A percentile compares a stretch with the other conserved stretches of the same genome.
Conservation (phyloP, 2,329 filamentous ascomycete species). For the Lachnellula arida region DNA sequence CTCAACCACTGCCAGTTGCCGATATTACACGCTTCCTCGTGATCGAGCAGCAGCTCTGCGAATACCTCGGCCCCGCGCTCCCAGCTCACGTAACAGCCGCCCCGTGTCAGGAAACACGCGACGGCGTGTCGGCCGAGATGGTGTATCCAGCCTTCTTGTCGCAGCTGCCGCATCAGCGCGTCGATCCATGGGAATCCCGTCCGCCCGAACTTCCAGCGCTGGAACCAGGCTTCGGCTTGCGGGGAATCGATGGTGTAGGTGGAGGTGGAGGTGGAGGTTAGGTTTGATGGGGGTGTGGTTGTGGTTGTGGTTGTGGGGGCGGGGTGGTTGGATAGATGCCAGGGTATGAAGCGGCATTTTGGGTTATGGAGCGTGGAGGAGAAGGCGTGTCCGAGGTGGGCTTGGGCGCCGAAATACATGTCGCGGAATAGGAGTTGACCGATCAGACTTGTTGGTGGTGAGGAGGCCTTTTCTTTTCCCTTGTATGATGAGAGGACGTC, state of each 20-base stretch:
- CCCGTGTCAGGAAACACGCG: conserved; percentile 74
- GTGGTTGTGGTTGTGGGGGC: conserved; percentile 44
- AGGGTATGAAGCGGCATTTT: conserved; percentile 69
- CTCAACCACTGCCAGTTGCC: conserved; percentile 78
- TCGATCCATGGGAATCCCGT: conserved; percentile 82
- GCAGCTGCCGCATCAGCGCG: conserved; percentile 71
- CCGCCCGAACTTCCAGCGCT: conserved; percentile 61
- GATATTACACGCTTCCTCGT: conserved; percentile 67
- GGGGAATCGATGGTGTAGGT: conserved; percentile 59
- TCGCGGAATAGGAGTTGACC: conserved; percentile 74
- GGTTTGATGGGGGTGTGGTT: conserved; percentile 37
- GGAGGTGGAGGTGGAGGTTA: conserved; percentile 42
- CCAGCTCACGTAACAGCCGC: conserved; percentile 75
- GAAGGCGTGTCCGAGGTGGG: conserved; percentile 59
- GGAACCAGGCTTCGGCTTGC: conserved; percentile 61
- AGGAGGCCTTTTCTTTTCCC: conserved; percentile 48
- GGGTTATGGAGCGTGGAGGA: conserved; percentile 61
- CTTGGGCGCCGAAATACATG: conserved; percentile 80
- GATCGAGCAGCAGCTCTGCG: conserved; percentile 70
- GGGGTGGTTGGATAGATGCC: conserved; percentile 51
- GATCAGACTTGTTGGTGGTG: conserved; percentile 62
- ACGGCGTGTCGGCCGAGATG: conserved; percentile 74
- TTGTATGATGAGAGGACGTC: conserved; percentile 56
- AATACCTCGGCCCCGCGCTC: conserved; percentile 76
- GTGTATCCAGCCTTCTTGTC: conserved; percentile 72